Conservation (phyloP, 2,329 filamentous ascomycete genomes). For the Claviceps sp. region DNA sequence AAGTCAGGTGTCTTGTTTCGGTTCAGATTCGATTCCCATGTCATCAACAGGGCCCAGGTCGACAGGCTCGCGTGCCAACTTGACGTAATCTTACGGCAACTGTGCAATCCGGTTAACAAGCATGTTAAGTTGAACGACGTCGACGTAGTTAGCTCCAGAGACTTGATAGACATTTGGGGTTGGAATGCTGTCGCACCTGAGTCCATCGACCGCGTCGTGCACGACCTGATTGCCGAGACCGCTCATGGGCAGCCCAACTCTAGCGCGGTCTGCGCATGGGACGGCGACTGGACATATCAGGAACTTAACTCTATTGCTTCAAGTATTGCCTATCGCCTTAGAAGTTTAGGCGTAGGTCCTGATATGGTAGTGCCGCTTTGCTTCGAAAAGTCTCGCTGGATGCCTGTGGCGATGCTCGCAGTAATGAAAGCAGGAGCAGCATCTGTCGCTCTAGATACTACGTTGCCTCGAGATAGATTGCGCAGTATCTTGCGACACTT, state of each 20-base stretch:
- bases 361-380: slow-evolving; percentile 8
- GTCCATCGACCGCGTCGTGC: slow-evolving; percentile 8
- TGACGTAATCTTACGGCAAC: neutral
- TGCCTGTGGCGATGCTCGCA: slow-evolving; percentile 12
- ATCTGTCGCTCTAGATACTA: slow-evolving; percentile 14
- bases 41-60: neutral
- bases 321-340: slow-evolving; percentile 6
- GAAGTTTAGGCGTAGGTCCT: slow-evolving; percentile 9
- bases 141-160: neutral
- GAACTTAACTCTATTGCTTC: slow-evolving; percentile 8
- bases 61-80: neutral
- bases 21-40: slow-evolving; percentile 1
- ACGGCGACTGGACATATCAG: slow-evolving; percentile 12
- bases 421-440: slow-evolving; percentile 16
- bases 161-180: slow-evolving; percentile 6
- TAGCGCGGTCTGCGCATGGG: slow-evolving; percentile 14
- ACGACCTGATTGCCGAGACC: slow-evolving; percentile 10
- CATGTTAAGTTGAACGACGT: neutral
- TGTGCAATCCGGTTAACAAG: neutral
- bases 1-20: neutral
- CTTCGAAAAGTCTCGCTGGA: slow-evolving; percentile 13
- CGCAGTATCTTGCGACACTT: slow-evolving; percentile 6
- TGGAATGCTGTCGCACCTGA: slow-evolving; percentile 9
- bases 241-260: slow-evolving; percentile 4
- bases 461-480: slow-evolving; percentile 10